Evolutionary conservation across 371 early-diverging fungal species (phyloP), one percentile per base, ranked within the genome.

Genomic region (Apophysomyces trapeziformis): DNA sequence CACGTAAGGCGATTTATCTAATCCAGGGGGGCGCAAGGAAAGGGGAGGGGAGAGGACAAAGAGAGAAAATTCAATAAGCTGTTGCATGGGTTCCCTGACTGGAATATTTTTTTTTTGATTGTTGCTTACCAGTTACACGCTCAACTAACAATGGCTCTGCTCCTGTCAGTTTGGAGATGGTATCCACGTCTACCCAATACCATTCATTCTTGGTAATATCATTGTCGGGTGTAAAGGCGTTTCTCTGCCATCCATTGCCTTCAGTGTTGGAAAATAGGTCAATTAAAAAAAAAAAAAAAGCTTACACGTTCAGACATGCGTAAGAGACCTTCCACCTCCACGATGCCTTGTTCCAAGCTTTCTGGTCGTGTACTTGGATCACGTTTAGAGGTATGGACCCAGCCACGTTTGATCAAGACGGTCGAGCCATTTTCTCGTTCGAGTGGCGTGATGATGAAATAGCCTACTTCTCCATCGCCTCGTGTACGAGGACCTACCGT

Each of bases 341-440:
- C 86, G 38, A 67, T 69, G 0, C 71, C 90, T 16, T 83, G 68
- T 5, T 68, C 86, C 70, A 89, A 71, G 21, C 87, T 87, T 12
- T 84, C 87, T 4, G 84, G 78, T n/a, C 92, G 79, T 1, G 77
- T 72, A 5, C 69, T 64, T 16, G 77, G 86, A 5, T 90, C 89
- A 38, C 81, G 83, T 67, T 87, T 87, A 1, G 90, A 91, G 12
- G 86, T 80, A 5, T 90, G 83, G 16, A 97, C 89, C 96, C 96
- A 97, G 4, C 97, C 96, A 41, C 97, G 82, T 66, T 92, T 90
- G 12, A 97, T 89, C 35, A 97, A 76, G 11, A 95, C 84, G 7
- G 83, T 87, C 12, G 90, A 77, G 65, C 92, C 92, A 66, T 91
- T 87, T 39, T 83, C 81, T n/a, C 92, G 85, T 67, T 86, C 86